Evolutionary conservation across 352 stramenopile genomes (phyloP).

Genomic region (Aphanomyces stellatus): DNA sequence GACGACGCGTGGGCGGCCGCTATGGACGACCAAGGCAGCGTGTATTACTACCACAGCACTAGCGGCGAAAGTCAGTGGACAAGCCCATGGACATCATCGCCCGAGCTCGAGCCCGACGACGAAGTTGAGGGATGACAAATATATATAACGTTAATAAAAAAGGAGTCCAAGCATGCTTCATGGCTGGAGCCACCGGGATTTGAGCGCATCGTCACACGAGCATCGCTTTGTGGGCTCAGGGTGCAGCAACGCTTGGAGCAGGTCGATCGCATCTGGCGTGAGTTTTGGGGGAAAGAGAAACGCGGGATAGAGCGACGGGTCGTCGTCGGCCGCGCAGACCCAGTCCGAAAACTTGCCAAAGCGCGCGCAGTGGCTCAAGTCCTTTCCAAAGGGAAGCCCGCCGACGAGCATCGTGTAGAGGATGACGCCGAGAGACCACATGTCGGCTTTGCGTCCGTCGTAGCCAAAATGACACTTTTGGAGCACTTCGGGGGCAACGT

Average conservation of each 20-base stretch:
- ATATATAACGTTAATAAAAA: no score
- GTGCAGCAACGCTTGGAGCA: constrained; percentile 76
- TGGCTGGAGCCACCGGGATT: constrained; percentile 46
- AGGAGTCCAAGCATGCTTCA: no score
- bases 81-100: not conserved
- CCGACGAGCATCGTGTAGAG: constrained; percentile 89
- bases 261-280: constrained; percentile 44
- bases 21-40: constrained; percentile 26
- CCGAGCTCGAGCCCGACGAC: not conserved
- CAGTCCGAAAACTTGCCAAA: constrained; percentile 95
- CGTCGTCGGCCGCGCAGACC: constrained; percentile 57
- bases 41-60: constrained; percentile 35
- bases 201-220: constrained; percentile 76
- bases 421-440: constrained; percentile 92
- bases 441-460: constrained; percentile 88
- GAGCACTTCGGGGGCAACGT: constrained; percentile 95
- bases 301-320: constrained; percentile 46
- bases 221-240: constrained; percentile 69
- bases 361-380: constrained; percentile 87
- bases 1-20: constrained; percentile 23
- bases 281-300: constrained; percentile 82
- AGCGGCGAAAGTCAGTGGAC: constrained; percentile 23
- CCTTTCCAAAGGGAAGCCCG: constrained; percentile 93
- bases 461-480: constrained; percentile 84
- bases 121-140: not conserved